Evolutionary conservation across 768 basidiomycete species (phyloP).

Genomic region (Trametopsis cervina): DNA sequence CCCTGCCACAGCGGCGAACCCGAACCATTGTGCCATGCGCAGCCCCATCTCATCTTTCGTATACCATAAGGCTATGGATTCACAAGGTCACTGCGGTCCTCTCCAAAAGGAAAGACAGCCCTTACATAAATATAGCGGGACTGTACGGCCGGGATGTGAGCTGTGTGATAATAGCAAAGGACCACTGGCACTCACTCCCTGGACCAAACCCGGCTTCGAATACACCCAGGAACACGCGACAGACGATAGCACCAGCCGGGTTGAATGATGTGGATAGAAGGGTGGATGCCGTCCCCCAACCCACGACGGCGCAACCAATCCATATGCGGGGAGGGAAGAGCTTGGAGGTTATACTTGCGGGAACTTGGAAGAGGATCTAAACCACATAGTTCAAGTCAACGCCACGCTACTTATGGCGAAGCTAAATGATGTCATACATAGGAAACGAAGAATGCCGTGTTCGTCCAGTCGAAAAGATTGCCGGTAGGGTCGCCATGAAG

Average conservation of each 20-base stretch:
- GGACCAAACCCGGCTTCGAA: conserved; percentile 79
- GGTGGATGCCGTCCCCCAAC: conserved; percentile 74
- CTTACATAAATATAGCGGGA: conserved; percentile 75
- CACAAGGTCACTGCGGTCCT: not conserved
- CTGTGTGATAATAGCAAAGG: too few relatives aligned
- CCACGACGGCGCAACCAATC: conserved; percentile 57
- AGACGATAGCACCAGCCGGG: conserved; percentile 49
- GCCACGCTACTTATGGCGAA: not conserved
- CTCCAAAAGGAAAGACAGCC: conserved; percentile 1
- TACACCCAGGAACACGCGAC: conserved; percentile 59
- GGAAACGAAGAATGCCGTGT: conserved; percentile 72
- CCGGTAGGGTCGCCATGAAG: conserved; percentile 67
- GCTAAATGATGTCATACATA: conserved; percentile 39
- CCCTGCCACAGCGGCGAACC: conserved; percentile 78
- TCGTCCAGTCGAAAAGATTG: conserved; percentile 69
- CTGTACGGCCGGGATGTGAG: not conserved
- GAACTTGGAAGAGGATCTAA: conserved; percentile 65
- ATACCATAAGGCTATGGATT: conserved; percentile 67
- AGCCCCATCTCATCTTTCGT: conserved; percentile 69
- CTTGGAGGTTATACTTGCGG: conserved; percentile 59
- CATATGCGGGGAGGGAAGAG: conserved; percentile 61
- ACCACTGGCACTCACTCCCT: conserved; percentile 32
- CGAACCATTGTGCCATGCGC: conserved; percentile 77
- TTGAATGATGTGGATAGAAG: conserved; percentile 61
- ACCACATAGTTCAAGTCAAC: not conserved